Evolutionary conservation across 1,284 basidiomycete genomes (phyloP), one percentile per base, ranked within the genome.

Genomic region (Ustilago crameri): DNA sequence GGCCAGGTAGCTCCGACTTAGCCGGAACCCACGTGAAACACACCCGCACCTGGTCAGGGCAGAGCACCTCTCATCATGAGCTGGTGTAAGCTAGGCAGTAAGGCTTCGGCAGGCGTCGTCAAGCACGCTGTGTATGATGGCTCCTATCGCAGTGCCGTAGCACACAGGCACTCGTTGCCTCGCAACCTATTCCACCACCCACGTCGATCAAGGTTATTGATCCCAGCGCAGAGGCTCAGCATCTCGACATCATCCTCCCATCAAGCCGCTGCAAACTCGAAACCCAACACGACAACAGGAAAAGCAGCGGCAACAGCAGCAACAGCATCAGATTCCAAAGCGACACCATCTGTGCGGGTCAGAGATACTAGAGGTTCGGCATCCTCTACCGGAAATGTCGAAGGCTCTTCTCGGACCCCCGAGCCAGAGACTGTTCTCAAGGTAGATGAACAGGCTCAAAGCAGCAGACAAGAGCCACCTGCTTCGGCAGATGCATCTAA

Each of bases 141-240:
- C 3, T 27, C 43, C 24, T 52, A 49, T 38, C 48, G 22, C 14
- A 48, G 37, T 5, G 18, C 26, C 20, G 18, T 17, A 1, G 32
- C 40, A 27, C 57, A 66, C 4, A 41, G 66, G 30, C 54, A 57
- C 23, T 59, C 66, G 15, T 35, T 55, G 38, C 66, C 66, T 8
- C 55, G 66, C 12, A 45, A 62, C 8, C 66, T 69, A 26, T 59
- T 63, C 32, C 34, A 56, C 45, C 51, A 53, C 8, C 42, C 60
- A 14, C 66, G 66, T n/a, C 48, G 66, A 17, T 52, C 60, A 1
- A 41, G 38, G n/a, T 40, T 45, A 30, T 44, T 55, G 12, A 37
- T 17, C 12, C 43, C 56, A 15, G 30, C 27, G 0, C 66, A 59
- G 23, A 54, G 30, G n/a, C 38, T 57, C 38, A 43, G 27, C 14